Evolutionary conservation across 2,329 filamentous ascomycete genomes (phyloP).

Genomic region (Fusarium oligoseptatum): DNA sequence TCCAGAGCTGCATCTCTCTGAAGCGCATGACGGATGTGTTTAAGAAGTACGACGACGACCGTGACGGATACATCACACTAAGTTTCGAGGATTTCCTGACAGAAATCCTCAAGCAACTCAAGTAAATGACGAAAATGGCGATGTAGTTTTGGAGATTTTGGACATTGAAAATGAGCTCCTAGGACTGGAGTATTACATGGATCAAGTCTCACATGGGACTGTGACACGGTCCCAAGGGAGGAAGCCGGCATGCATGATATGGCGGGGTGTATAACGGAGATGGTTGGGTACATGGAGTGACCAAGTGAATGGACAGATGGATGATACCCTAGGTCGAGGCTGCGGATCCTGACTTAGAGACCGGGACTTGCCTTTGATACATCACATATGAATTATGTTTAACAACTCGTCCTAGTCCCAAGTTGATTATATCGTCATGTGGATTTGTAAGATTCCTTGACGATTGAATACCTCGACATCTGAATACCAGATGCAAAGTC

Average conservation of each 20-base stretch:
- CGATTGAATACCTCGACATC: not conserved
- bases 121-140: constrained; percentile 50
- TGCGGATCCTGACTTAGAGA: constrained; percentile 44
- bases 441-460: not conserved
- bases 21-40: constrained; percentile 99
- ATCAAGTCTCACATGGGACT: constrained; percentile 6
- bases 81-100: constrained; percentile 86
- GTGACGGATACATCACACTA: constrained; percentile 90
- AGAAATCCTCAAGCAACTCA: constrained; percentile 73
- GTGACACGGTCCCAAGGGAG: constrained; percentile 9
- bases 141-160: constrained; percentile 2
- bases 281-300: constrained; percentile 6
- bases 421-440: not conserved
- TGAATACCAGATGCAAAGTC: not conserved
- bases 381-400: constrained; percentile 36
- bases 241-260: constrained; percentile 13
- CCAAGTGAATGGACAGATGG: constrained; percentile 33
- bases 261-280: constrained; percentile 18
- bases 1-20: constrained; percentile 95
- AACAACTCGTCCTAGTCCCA: not conserved
- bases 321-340: constrained; percentile 49
- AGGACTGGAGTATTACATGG: not conserved
- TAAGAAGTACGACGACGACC: constrained; percentile 97
- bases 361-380: constrained; percentile 38
- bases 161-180: not conserved